Percentiles rank a stretch among this genome's conserved stretches.
Conservation (phyloP, 441 rosid species). For the Gossypium schwendimanii region DNA sequence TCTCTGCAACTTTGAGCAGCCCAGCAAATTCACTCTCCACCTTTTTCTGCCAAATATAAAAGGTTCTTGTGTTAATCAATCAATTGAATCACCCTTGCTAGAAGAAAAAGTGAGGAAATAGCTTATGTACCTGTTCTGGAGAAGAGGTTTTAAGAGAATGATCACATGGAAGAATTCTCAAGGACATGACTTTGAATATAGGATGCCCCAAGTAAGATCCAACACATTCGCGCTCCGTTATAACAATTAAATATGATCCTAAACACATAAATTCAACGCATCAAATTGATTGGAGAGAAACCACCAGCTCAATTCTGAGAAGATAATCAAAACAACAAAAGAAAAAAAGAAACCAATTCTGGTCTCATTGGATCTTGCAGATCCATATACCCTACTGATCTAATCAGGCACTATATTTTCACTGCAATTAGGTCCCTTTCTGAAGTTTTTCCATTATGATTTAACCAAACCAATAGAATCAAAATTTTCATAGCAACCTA, state of each 20-base stretch:
- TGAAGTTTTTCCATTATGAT: background rate
- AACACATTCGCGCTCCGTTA: slow-evolving; percentile 70
- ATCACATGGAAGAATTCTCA: slow-evolving; percentile 52
- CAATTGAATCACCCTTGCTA: background rate
- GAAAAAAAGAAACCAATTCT: background rate
- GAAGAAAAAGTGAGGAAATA: background rate
- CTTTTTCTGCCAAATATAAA: slow-evolving; percentile 37
- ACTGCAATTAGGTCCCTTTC: background rate
- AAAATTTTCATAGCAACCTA: background rate
- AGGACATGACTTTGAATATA: slow-evolving; percentile 64
- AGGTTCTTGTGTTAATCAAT: background rate
- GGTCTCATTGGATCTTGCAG: background rate
- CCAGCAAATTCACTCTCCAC: slow-evolving; percentile 49
- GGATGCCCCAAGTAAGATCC: slow-evolving; percentile 79
- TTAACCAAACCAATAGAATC: background rate
- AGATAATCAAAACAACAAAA: background rate
- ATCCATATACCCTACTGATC: background rate
- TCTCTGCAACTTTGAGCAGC: slow-evolving; percentile 38
- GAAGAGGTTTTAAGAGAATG: slow-evolving; percentile 17
- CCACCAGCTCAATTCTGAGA: background rate
- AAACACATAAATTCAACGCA: slow-evolving; percentile 14
- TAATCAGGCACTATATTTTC: background rate
- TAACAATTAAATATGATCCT: slow-evolving; percentile 85
- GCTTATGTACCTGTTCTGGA: slow-evolving; percentile 3
- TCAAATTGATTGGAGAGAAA: background rate